These are phyloP conservation scores for Hypoxylon fragiforme DNA, from an alignment of 495 filamentous ascomycete species.

Conservation along the genomic window DNA sequence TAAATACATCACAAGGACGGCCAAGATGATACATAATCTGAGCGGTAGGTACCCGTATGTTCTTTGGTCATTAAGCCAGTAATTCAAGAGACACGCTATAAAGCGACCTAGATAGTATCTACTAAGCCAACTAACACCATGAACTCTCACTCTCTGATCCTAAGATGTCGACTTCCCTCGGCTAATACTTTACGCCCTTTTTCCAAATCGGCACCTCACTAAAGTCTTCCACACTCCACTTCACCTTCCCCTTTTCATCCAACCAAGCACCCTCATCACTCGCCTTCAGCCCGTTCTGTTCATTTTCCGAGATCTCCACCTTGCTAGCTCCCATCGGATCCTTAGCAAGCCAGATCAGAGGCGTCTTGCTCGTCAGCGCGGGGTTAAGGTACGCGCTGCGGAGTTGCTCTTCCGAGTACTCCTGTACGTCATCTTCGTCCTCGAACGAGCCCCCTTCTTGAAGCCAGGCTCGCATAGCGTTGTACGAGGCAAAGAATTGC, in stretches of 20 bases:
- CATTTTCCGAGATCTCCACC: slow-evolving; percentile 56
- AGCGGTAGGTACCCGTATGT: no score
- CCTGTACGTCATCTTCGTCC: slow-evolving; percentile 54
- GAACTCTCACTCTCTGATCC: no score
- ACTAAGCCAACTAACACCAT: no score
- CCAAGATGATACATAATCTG: no score
- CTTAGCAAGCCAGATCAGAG: slow-evolving; percentile 69
- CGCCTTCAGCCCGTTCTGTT: slow-evolving; percentile 36
- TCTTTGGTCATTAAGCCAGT: no score
- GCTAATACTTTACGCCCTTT: slow-evolving; percentile 52
- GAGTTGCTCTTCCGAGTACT: slow-evolving; percentile 59
- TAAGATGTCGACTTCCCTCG: no score
- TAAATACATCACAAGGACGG: no score
- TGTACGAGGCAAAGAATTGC: slow-evolving; percentile 24
- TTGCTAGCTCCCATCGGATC: slow-evolving; percentile 66
- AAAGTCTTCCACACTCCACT: slow-evolving; percentile 51
- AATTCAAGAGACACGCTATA: no score
- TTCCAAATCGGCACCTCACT: slow-evolving; percentile 69
- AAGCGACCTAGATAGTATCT: no score
- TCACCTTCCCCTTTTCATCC: slow-evolving; percentile 60
- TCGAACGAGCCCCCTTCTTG: slow-evolving; percentile 47
- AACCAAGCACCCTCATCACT: slow-evolving; percentile 69
- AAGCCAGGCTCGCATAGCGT: slow-evolving; percentile 33
- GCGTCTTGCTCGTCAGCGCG: slow-evolving; percentile 61
- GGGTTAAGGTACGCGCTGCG: slow-evolving; percentile 68